Base-by-base conservation (phyloP, 129 eudicot species). In the Flaveria linearis region DNA sequence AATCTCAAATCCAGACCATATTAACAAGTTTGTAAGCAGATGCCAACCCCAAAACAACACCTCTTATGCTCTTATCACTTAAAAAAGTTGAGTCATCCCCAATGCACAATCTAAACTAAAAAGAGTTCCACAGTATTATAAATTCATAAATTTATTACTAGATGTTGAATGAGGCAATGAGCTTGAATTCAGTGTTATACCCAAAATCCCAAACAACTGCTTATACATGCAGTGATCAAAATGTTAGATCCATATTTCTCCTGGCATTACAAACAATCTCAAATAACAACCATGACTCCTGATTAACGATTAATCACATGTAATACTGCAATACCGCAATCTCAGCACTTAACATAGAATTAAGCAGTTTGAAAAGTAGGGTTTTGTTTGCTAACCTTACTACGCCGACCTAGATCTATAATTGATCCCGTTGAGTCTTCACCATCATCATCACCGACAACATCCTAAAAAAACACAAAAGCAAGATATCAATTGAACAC, bases 341-440 rank as follows among this genome's bases (percentile, higher is more conserved):
- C 8, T 42, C 46, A 42, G 12, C 46, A 41, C 45, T 41, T 41
- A 41, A 9, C 45, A 50, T 5, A 22, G 68, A 36, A 76, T 15
- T 8, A 65, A 6, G 13, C 6, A 56, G 11, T 12, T 16, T 15
- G 16, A 51, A 15, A 16, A 0, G 1, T 28, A 41, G 70, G 71
- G 72, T 9, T 45, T 45, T 8, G 2, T 9, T 45, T 45, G 57
- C 86, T 84, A 28, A 86, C 94, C 77, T 88, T 92, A 77, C 97
- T 79, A 41, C 90, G 90, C 22, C 97, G 86, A 15, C 96, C 97
- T 65, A 89, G 92, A 89, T 88, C 92, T 78, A 77, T 78, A 20
- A 77, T 42, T 26, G 83, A 80, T 78, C 83, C 78, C 74, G 72
- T 64, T 1, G 79, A 55, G 17, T 73, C 81, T 26, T 68, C 85